A percentile compares a stretch with the other conserved stretches of the same genome.
These are phyloP conservation scores for Neofusicoccum ribis DNA, from an alignment of 2,329 filamentous ascomycete species.

Conservation along the genomic window DNA sequence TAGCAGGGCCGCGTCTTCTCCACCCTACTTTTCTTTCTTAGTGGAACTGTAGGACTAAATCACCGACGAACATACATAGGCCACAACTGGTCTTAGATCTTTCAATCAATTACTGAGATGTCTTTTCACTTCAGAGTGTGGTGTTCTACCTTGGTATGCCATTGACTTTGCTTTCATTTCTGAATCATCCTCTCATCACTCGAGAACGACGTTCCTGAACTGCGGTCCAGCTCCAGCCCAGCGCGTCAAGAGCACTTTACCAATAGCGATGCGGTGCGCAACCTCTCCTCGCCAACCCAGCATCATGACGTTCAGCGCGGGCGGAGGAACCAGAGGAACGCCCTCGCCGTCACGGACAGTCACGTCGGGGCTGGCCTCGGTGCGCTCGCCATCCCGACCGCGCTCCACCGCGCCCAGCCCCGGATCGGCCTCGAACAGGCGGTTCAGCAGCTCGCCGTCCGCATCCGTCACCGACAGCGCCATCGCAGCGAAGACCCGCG, in stretches of 20 bases:
- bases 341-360: background rate
- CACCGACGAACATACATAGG: slow-evolving; percentile 46
- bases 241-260: background rate
- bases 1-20: slow-evolving; percentile 56
- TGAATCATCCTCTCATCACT: background rate
- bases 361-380: background rate
- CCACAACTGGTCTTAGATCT: too few species aligned
- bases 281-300: background rate
- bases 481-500: too few species aligned
- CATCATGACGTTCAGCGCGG: background rate
- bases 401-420: too few species aligned
- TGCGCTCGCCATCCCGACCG: too few species aligned
- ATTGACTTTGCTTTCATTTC: too few species aligned
- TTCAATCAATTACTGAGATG: too few species aligned
- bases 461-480: too few species aligned
- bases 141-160: too few species aligned
- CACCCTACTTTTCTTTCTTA: slow-evolving; percentile 47
- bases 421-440: too few species aligned
- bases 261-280: background rate
- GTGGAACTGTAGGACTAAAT: slow-evolving; percentile 49
- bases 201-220: background rate
- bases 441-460: too few species aligned
- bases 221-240: background rate
- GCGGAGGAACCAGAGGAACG: background rate
- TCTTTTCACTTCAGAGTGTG: too few species aligned